A percentile compares a stretch with the other conserved stretches of the same genome.
Conservation (phyloP, 805 yeast genomes). For the Cyberlindnera mrakii region DNA sequence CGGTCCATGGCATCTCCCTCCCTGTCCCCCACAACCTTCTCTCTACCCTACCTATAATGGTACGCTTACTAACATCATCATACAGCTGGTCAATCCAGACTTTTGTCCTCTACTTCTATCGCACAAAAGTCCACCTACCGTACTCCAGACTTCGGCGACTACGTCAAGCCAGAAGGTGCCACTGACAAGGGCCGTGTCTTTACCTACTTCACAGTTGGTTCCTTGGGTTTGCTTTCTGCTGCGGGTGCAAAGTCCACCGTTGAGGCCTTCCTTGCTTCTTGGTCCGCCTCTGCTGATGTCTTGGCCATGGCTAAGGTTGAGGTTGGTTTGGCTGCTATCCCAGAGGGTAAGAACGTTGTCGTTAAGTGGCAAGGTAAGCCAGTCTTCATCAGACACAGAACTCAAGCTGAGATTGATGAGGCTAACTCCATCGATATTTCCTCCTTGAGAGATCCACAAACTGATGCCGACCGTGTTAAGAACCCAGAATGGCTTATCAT, state of each 20-base stretch:
- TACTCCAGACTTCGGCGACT: slow-evolving; percentile 84
- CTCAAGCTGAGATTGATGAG: slow-evolving; percentile 85
- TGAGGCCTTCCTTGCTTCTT: slow-evolving; percentile 82
- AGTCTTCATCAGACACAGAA: slow-evolving; percentile 98
- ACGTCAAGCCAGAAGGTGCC: slow-evolving; percentile 65
- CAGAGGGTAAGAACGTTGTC: slow-evolving; percentile 96
- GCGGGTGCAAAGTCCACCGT: slow-evolving; percentile 96
- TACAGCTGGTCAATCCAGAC: slow-evolving; percentile 24
- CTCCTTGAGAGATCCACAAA: slow-evolving; percentile 88
- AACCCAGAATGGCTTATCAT: slow-evolving; percentile 98
- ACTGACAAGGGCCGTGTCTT: slow-evolving; percentile 77
- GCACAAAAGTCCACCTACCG: slow-evolving; percentile 70
- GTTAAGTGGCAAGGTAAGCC: slow-evolving; percentile 99
- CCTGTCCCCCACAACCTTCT: neutral
- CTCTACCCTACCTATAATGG: neutral
- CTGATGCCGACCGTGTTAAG: slow-evolving; percentile 88
- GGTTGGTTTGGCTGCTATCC: slow-evolving; percentile 87
- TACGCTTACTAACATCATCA: slow-evolving; percentile 9
- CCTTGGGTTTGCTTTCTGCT: slow-evolving; percentile 83
- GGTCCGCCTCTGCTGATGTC: slow-evolving; percentile 98
- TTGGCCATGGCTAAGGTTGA: slow-evolving; percentile 99
- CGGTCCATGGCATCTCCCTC: neutral
- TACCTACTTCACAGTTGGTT: slow-evolving; percentile 96
- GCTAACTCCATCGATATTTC: slow-evolving; percentile 80
- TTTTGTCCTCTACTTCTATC: slow-evolving; percentile 32